Evolutionary conservation across 2,329 filamentous ascomycete species (phyloP), one percentile per base, ranked within the genome.

Genomic region (Clarireedia sp.): DNA sequence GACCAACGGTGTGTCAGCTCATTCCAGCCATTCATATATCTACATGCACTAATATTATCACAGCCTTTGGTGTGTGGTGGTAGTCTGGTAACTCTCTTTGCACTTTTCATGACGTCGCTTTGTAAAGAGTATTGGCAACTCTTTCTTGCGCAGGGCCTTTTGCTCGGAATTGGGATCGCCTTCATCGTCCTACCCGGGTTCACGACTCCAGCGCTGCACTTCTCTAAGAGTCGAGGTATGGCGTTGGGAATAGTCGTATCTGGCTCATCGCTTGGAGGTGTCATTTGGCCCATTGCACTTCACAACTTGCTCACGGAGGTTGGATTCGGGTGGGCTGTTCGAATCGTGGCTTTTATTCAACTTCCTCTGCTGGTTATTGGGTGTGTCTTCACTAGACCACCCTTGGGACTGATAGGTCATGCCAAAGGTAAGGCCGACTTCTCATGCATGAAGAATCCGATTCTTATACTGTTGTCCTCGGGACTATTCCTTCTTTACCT

Each of bases 241-340:
- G 54, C 66, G 50, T 57, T 59, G 48, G 69, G 55, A 48, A 63
- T 56, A 54, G 63, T 46, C 47, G 61, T 51, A 6, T 64, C 66
- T 3, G 68, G 69, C 2, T 68, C 68, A 6, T 69, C 66, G 1
- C 56, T 71, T 3, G 69, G 70, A 5, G 68, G 69, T 7, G 58
- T 71, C 4, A 57, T 71, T 43, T 70, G 63, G 63, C 69, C 69
- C 2, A 69, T 70, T 16, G 63, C 64, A 51, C 54, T 71, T 1
- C 56, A 64, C 14, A 60, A 60, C 12, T 61, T 71, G 17, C 58
- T 71, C 19, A 57, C 61, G 9, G 40, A 62, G 14, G 56, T 69
- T 33, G 62, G 68, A 3, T 72, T 69, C 48, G 65, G 57, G 24
- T 67, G 63, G 63, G 48, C 57, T 8, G 55, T 66, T 10, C 59